Conservation (phyloP, 371 early-diverging fungal species). For the Apophysomyces ossiformis region DNA sequence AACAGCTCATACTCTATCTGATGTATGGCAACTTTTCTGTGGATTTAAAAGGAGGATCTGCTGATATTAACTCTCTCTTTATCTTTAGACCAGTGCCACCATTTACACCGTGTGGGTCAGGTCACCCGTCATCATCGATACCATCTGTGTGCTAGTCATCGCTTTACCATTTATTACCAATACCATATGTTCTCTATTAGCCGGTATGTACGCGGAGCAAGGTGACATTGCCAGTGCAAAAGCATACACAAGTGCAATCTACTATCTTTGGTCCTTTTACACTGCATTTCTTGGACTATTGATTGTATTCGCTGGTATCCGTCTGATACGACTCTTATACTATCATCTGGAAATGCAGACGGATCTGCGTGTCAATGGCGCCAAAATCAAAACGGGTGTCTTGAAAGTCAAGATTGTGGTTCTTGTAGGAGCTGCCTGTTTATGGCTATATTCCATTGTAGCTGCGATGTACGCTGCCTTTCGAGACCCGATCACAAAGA, state of each 20-base stretch:
- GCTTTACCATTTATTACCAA: conserved; percentile 37
- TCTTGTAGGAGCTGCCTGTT: conserved; percentile 21
- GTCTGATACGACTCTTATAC: conserved; percentile 19
- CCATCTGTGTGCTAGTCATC: conserved; percentile 25
- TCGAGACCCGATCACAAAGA: conserved; percentile 22
- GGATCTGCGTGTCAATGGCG: conserved; percentile 25
- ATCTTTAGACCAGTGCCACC: conserved; percentile 30
- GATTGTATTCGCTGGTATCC: conserved; percentile 24
- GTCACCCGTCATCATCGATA: conserved; percentile 24
- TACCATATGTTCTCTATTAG: conserved; percentile 31
- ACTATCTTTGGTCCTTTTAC: conserved; percentile 28
- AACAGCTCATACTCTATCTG: conserved; percentile 41
- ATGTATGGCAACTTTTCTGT: conserved; percentile 24
- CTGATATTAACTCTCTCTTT: too few species aligned
- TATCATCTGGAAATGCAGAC: conserved; percentile 27
- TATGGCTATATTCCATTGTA: conserved; percentile 33
- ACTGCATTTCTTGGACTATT: conserved; percentile 17
- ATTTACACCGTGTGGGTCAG: conserved; percentile 28
- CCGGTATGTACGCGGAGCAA: conserved; percentile 32
- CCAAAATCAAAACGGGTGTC: conserved; percentile 33
- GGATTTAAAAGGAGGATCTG: not conserved
- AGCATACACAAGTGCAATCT: conserved; percentile 29
- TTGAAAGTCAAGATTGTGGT: conserved; percentile 34
- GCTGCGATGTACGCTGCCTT: conserved; percentile 31
- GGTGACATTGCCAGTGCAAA: conserved; percentile 23